Evolutionary conservation across 2,329 filamentous ascomycete species (phyloP).

Genomic region (Rhinocladiella similis): DNA sequence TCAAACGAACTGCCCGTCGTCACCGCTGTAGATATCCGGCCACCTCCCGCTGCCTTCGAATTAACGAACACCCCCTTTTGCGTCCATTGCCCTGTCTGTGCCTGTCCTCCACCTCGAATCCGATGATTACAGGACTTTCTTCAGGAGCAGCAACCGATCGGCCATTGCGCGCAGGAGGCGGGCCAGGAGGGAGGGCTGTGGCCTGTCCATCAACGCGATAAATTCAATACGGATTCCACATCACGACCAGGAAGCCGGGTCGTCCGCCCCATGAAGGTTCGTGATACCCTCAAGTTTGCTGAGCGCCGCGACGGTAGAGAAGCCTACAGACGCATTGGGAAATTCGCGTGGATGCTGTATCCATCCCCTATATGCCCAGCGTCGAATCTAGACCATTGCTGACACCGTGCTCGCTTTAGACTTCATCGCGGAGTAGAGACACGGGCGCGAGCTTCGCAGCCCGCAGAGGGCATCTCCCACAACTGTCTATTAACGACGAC

Average conservation of each 20-base stretch:
- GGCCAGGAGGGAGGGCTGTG: conserved; percentile 16
- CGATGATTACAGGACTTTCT: conserved; percentile 23
- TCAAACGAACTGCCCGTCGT: background rate
- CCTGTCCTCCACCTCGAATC: conserved; percentile 8
- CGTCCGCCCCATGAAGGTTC: conserved; percentile 29
- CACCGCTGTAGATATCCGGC: background rate
- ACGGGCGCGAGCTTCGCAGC: conserved; percentile 49
- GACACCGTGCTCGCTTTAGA: conserved; percentile 33
- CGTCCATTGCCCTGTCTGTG: background rate
- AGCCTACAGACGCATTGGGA: background rate
- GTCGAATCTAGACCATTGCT: conserved; percentile 5
- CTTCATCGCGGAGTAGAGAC: conserved; percentile 43
- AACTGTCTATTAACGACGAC: conserved; percentile 77
- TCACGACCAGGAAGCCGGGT: conserved; percentile 11
- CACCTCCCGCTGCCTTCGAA: background rate
- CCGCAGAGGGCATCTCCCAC: conserved; percentile 59
- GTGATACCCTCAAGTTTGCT: conserved; percentile 7
- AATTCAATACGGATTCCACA: conserved; percentile 3
- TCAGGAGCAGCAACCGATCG: conserved; percentile 22
- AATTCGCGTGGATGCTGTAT: background rate
- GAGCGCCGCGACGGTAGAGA: background rate
- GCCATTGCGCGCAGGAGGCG: conserved; percentile 23
- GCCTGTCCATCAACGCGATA: conserved; percentile 11
- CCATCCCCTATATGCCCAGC: no score
- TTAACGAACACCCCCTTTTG: background rate